A percentile compares a stretch with the other conserved stretches of the same genome.
These are phyloP conservation scores for Penicillium canescens DNA, from an alignment of 495 filamentous ascomycete species.

Conservation along the genomic window DNA sequence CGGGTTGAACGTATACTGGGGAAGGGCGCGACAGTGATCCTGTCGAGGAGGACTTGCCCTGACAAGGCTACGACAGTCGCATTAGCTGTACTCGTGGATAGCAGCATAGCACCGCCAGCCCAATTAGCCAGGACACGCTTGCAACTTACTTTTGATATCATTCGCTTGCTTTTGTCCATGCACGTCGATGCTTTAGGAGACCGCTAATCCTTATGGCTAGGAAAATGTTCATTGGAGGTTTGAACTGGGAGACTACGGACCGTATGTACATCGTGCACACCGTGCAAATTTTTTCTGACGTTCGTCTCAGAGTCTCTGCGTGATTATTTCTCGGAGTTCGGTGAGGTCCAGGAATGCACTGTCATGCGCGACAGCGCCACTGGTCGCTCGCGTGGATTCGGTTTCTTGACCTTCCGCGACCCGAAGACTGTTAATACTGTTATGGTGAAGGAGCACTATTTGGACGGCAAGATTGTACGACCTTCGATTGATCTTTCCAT, in stretches of 20 bases:
- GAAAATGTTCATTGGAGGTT: conserved; percentile 99
- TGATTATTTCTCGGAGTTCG: conserved; percentile 97
- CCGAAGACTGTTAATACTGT: conserved; percentile 97
- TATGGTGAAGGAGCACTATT: conserved; percentile 98
- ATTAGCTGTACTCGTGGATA: conserved; percentile 28
- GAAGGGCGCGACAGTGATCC: no score
- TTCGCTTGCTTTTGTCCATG: no score
- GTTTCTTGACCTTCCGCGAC: conserved; percentile 96
- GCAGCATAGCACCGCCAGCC: conserved; percentile 23
- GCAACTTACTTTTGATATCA: not conserved
- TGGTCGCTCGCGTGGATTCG: conserved; percentile 92
- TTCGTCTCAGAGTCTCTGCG: conserved; percentile 79
- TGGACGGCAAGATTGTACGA: conserved; percentile 97
- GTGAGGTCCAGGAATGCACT: conserved; percentile 95
- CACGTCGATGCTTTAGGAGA: not conserved
- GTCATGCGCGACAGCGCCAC: conserved; percentile 97
- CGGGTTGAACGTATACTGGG: no score
- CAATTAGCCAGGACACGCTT: conserved; percentile 16
- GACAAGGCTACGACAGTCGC: conserved; percentile 5
- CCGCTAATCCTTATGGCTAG: conserved; percentile 49
- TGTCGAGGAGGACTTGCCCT: no score
- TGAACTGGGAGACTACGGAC: conserved; percentile 99
- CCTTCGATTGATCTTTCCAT: no score
- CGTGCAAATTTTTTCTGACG: not conserved
- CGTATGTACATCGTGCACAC: conserved; percentile 56